A percentile compares a stretch with the other conserved stretches of the same genome.
Conservation (phyloP, 208 protist genomes). For the Acanthamoeba quina region DNA sequence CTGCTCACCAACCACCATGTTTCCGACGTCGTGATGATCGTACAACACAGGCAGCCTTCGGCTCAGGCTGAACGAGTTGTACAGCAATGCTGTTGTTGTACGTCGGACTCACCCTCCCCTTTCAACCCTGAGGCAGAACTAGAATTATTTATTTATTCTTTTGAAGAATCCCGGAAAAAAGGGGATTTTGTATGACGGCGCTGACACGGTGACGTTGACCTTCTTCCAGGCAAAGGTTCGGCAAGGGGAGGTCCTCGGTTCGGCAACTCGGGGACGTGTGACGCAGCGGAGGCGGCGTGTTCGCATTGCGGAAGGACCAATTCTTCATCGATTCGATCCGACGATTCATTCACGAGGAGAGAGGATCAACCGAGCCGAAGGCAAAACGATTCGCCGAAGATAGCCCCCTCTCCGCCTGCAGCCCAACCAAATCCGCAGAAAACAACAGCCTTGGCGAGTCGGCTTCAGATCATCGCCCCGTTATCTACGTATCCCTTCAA, state of each 20-base stretch:
- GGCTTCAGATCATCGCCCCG: not conserved
- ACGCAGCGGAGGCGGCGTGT: not conserved
- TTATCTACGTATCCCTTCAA: not conserved
- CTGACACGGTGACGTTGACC: constrained; percentile 46
- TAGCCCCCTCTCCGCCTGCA: too few species aligned
- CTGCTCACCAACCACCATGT: too few species aligned
- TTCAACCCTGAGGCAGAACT: too few species aligned
- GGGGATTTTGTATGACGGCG: not conserved
- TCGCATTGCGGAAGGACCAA: not conserved
- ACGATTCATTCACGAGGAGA: not conserved
- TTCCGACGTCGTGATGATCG: too few species aligned
- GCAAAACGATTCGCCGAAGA: not conserved
- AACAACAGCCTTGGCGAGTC: not conserved
- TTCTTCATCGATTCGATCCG: not conserved
- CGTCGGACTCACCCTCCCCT: too few species aligned
- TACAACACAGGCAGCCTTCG: too few species aligned
- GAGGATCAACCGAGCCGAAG: not conserved
- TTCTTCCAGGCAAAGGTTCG: not conserved
- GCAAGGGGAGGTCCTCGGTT: not conserved
- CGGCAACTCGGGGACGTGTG: not conserved
- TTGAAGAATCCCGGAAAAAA: constrained; percentile 24
- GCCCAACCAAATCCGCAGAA: not conserved
- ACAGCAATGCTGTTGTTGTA: not conserved
- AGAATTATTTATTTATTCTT: not conserved
- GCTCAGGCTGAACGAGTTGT: not conserved